A percentile compares a stretch with the other conserved stretches of the same genome.
Conservation (phyloP, 2,329 filamentous ascomycete genomes). For the Diaporthe humulicola region DNA sequence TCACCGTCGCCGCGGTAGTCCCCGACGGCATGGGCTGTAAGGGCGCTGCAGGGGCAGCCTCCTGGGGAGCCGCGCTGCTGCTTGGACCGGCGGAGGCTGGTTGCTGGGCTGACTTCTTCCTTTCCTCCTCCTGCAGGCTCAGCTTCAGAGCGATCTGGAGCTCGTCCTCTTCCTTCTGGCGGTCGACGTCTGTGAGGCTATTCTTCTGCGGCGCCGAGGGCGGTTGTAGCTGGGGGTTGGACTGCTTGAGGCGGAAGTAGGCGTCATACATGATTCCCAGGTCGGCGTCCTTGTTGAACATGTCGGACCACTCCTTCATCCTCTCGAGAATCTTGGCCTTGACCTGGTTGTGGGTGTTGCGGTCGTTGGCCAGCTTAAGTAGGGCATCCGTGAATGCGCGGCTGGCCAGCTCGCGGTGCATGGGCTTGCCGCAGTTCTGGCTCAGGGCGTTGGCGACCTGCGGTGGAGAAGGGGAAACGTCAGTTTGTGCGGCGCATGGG, state of each 20-base stretch:
- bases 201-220: slow-evolving; percentile 95
- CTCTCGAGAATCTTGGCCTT: slow-evolving; percentile 97
- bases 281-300: slow-evolving; percentile 91
- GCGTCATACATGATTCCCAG: slow-evolving; percentile 98
- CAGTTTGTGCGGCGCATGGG: slow-evolving; percentile 28
- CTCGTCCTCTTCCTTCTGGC: slow-evolving; percentile 97
- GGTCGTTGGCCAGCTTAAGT: slow-evolving; percentile 89
- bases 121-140: slow-evolving; percentile 88
- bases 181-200: slow-evolving; percentile 88
- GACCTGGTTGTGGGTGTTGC: slow-evolving; percentile 96
- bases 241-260: slow-evolving; percentile 85
- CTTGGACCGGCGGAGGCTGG: slow-evolving; percentile 51
- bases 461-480: slow-evolving; percentile 20
- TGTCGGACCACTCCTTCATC: slow-evolving; percentile 96
- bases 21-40: slow-evolving; percentile 78
- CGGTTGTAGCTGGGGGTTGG: slow-evolving; percentile 89
- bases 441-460: slow-evolving; percentile 91
- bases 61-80: slow-evolving; percentile 51
- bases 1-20: slow-evolving; percentile 96
- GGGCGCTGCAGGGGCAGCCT: slow-evolving; percentile 58
- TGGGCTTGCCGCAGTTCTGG: slow-evolving; percentile 88
- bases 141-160: slow-evolving; percentile 95
- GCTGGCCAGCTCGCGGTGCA: slow-evolving; percentile 91
- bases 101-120: slow-evolving; percentile 61
- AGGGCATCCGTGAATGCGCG: slow-evolving; percentile 95